phyloP scores from a whole-genome alignment of 2,329 filamentous ascomycete genomes.

The Botrytis galanthina region DNA sequence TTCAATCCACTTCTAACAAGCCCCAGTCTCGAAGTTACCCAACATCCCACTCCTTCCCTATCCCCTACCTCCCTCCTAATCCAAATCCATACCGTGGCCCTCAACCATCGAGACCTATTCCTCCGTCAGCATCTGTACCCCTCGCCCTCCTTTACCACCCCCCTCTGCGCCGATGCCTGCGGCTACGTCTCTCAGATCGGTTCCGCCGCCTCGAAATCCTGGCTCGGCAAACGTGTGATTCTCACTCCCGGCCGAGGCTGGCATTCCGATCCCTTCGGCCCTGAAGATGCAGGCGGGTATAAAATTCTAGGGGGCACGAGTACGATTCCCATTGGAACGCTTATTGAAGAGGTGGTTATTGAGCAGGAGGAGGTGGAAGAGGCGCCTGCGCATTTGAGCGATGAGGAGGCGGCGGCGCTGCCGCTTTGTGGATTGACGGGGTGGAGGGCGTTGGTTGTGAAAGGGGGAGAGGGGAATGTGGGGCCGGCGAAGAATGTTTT shows the following conservation, averaged over 20 bases:
- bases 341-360: conserved; percentile 70
- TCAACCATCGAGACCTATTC: conserved; percentile 96
- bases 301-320: conserved; percentile 69
- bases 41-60: conserved; percentile 61
- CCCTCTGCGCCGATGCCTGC: conserved; percentile 79
- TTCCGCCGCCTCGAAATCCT: conserved; percentile 48
- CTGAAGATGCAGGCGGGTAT: conserved; percentile 63
- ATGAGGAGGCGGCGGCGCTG: conserved; percentile 76
- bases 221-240: conserved; percentile 68
- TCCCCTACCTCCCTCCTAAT: conserved; percentile 69
- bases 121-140: conserved; percentile 92
- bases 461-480: conserved; percentile 61
- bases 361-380: conserved; percentile 71
- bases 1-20: conserved; percentile 1
- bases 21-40: conserved; percentile 52
- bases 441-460: conserved; percentile 82
- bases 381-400: conserved; percentile 68
- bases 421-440: conserved; percentile 73
- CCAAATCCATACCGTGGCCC: conserved; percentile 71
- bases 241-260: conserved; percentile 78
- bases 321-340: conserved; percentile 63
- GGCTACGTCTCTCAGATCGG: conserved; percentile 70
- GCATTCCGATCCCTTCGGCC: conserved; percentile 67
- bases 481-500: conserved; percentile 70
- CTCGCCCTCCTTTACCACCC: conserved; percentile 72